phyloP scores from a whole-genome alignment of 2,329 filamentous ascomycete genomes.

The Sordariomycetes sp. region DNA sequence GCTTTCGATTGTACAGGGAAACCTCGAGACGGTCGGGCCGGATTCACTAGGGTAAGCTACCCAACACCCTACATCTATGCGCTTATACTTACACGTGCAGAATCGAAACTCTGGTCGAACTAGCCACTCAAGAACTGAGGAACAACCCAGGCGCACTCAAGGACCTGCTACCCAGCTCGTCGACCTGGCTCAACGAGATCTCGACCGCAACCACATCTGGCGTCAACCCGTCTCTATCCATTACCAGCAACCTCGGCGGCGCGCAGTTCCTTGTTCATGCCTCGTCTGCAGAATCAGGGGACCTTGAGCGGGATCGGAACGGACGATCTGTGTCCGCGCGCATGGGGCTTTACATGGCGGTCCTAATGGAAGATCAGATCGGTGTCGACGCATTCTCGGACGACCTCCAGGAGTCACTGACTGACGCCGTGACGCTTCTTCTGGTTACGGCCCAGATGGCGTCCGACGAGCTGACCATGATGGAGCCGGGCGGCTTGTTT shows the following conservation, averaged over 20 bases:
- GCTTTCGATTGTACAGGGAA: constrained; percentile 38
- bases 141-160: constrained; percentile 18
- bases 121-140: constrained; percentile 25
- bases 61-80: background rate
- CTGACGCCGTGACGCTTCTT: constrained; percentile 38
- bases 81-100: constrained; percentile 13
- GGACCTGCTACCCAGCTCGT: constrained; percentile 48
- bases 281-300: constrained; percentile 8
- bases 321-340: constrained; percentile 62
- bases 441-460: constrained; percentile 35
- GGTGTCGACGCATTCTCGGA: constrained; percentile 23
- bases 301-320: constrained; percentile 45
- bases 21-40: constrained; percentile 33
- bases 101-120: constrained; percentile 38
- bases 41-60: constrained; percentile 35
- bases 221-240: constrained; percentile 52
- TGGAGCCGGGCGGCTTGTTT: constrained; percentile 22
- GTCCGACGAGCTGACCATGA: constrained; percentile 37
- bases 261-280: constrained; percentile 48
- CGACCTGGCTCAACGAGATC: constrained; percentile 54
- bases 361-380: constrained; percentile 34
- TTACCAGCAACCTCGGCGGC: constrained; percentile 62
- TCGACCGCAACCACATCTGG: constrained; percentile 31
- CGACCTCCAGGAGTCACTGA: constrained; percentile 24
- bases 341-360: constrained; percentile 57